phyloP scores from a whole-genome alignment of 106 monocot species.

The Dioscorea alata region DNA sequence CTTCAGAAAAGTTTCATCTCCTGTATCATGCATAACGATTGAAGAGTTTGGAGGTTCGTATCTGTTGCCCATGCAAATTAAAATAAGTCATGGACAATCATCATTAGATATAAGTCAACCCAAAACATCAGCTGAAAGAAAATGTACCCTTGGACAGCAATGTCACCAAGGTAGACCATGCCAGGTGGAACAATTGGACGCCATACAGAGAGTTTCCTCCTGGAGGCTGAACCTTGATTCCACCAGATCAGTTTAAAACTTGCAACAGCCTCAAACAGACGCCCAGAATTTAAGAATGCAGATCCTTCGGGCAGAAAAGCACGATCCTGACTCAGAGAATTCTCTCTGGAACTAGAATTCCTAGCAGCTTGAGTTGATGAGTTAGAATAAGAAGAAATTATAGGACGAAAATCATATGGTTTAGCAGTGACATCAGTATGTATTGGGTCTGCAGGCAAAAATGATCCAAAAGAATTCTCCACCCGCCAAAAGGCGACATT shows the following conservation, averaged over 20 bases:
- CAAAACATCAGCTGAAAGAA: not conserved
- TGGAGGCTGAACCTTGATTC: conserved; percentile 56
- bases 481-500: conserved; percentile 80
- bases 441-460: conserved; percentile 50
- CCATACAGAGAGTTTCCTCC: conserved; percentile 87
- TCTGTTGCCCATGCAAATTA: conserved; percentile 30
- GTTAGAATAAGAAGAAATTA: conserved; percentile 37
- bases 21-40: conserved; percentile 55
- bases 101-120: not conserved
- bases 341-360: conserved; percentile 17
- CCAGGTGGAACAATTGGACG: conserved; percentile 73
- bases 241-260: conserved; percentile 89
- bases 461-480: conserved; percentile 89
- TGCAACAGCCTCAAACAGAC: conserved; percentile 65
- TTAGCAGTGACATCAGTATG: conserved; percentile 39
- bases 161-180: conserved; percentile 86
- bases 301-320: conserved; percentile 30
- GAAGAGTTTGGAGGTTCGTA: conserved; percentile 89
- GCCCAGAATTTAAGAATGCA: conserved; percentile 37
- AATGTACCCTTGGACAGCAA: conserved; percentile 82
- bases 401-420: conserved; percentile 79
- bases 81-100: not conserved
- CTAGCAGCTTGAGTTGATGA: conserved; percentile 13
- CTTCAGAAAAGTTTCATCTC: conserved; percentile 57
- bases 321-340: conserved; percentile 13